Percentiles rank a stretch among this genome's conserved stretches.
Conservation (phyloP, 495 filamentous ascomycete genomes). For the Aspergillus sclerotiicarbonarius region DNA sequence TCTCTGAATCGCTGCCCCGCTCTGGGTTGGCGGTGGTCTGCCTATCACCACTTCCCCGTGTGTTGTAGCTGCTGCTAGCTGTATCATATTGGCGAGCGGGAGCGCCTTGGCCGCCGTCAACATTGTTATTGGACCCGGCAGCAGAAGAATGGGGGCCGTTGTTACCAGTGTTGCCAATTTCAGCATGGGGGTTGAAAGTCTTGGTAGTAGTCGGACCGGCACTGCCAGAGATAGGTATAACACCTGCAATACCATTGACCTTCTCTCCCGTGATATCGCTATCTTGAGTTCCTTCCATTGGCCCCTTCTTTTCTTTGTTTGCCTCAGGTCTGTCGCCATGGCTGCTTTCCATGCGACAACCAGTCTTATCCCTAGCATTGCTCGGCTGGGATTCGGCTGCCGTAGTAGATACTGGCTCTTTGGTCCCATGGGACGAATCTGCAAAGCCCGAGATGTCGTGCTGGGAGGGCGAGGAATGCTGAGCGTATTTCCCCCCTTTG, state of each 20-base stretch:
- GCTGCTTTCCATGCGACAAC: too few species aligned
- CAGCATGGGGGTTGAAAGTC: not conserved
- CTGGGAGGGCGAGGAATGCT: too few species aligned
- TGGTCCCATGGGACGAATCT: too few species aligned
- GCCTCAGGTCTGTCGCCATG: not conserved
- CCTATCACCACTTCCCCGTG: not conserved
- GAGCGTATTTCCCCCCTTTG: too few species aligned
- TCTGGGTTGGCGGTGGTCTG: not conserved
- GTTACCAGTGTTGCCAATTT: not conserved
- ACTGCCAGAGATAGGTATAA: not conserved
- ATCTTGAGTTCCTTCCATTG: not conserved
- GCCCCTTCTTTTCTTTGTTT: not conserved
- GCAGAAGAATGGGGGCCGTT: not conserved
- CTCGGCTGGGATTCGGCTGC: too few species aligned
- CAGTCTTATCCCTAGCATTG: not conserved
- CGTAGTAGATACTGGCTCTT: too few species aligned
- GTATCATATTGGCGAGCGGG: not conserved
- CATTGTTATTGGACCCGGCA: not conserved
- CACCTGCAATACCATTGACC: not conserved
- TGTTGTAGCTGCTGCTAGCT: not conserved
- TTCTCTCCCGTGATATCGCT: not conserved
- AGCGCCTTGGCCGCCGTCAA: not conserved
- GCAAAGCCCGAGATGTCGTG: too few species aligned
- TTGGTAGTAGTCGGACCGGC: constrained; percentile 1
- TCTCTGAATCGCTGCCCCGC: too few species aligned